Base-by-base conservation (phyloP, 441 rosid species). In the Gossypium trilobum region DNA sequence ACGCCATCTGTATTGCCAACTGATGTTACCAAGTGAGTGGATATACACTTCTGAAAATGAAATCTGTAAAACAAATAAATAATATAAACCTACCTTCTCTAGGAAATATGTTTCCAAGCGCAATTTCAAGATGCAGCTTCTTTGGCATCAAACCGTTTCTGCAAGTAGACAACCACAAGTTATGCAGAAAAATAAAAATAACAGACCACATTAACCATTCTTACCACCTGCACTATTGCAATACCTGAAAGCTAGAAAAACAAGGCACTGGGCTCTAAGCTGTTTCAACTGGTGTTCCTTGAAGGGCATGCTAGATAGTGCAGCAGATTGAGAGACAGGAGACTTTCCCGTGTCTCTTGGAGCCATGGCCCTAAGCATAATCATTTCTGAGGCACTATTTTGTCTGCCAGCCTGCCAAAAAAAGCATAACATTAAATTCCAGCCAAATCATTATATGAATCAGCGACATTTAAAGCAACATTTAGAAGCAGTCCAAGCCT, bases 211-310 rank as follows among this genome's bases (percentile, higher is more conserved):
- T 14, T 5, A 64, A 74, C 52, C 22, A 48, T 68, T 68, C 59
- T 68, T 29, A 68, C 20, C 59, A 29, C 14, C 7, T 27, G 29
- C n/a, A 25, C 42, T 54, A 62, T 27, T 63, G 76, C 70, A 62
- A 56, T 68, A 93, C 98, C 97, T 86, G 83, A 93, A 90, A 46
- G 98, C 97, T 80, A 93, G 77, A 82, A 91, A 91, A 46, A 93
- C 97, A 58, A 93, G 95, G 85, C 98, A 93, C 79, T 93, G 98
- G 31, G 98, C 98, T 78, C 97, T 88, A 75, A 93, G 98, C 79
- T 93, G 98, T 81, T 88, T 93, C 80, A 93, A 78, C 76, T 93
- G 98, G 65, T 91, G 94, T 73, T 91, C 98, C 74, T 88, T 93
- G 79, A 93, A 93, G 76, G 90, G 92, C 82, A 83, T 78, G 82